Conservation (phyloP, 2,329 filamentous ascomycete genomes). For the Boeremia exigua region DNA sequence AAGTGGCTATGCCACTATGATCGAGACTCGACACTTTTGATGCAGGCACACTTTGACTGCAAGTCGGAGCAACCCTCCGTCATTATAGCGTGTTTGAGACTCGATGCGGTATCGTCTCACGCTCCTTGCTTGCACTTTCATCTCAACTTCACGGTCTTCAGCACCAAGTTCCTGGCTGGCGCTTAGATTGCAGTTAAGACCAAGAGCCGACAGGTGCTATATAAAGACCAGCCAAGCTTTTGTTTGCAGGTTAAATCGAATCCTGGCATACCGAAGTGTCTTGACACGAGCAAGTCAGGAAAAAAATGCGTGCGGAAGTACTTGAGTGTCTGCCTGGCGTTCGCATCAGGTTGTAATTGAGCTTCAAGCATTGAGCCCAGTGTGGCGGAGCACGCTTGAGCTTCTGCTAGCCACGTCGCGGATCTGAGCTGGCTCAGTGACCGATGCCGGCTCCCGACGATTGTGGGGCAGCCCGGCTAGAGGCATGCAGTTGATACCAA, state of each 20-base stretch:
- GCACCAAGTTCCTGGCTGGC: not conserved
- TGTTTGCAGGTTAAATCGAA: not conserved
- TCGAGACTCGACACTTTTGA: not conserved
- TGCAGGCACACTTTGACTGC: slow-evolving; percentile 4
- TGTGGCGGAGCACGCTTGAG: slow-evolving; percentile 7
- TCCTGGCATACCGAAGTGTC: not conserved
- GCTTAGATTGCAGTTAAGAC: slow-evolving; percentile 7
- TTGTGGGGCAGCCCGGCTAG: slow-evolving; percentile 5
- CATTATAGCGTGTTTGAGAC: not conserved
- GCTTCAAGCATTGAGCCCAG: not conserved
- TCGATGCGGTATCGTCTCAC: not conserved
- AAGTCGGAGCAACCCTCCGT: slow-evolving; percentile 4
- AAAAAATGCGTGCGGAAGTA: not conserved
- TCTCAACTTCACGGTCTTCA: not conserved
- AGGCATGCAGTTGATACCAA: not conserved
- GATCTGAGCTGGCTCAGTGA: slow-evolving; percentile 5
- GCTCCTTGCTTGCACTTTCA: not conserved
- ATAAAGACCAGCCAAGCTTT: slow-evolving; percentile 25
- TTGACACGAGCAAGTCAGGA: slow-evolving; percentile 1
- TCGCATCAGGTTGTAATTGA: not conserved
- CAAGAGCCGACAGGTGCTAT: slow-evolving; percentile 19
- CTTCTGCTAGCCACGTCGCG: slow-evolving; percentile 8
- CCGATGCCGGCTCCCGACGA: slow-evolving; percentile 9
- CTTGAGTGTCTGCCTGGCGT: not conserved
- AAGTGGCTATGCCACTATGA: slow-evolving; percentile 17